Base-by-base conservation (phyloP, 306 rosid genomes). In the Gastrolobium villosum region DNA sequence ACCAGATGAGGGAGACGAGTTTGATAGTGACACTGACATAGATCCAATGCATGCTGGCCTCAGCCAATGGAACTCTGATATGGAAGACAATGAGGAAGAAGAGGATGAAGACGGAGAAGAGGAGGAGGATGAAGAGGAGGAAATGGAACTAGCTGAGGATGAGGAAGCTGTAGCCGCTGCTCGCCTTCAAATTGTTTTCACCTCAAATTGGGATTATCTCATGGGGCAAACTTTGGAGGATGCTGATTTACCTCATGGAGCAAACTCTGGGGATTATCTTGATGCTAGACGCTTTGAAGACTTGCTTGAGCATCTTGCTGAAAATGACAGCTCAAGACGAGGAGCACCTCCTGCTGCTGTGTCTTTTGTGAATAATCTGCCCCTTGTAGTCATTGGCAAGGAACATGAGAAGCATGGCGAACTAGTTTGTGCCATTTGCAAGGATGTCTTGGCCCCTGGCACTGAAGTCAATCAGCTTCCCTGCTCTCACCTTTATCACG, bases 31-130 rank as follows among this genome's bases (percentile, higher is more conserved):
- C 68, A 86, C 89, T 64, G 99, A 96, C 79, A 96, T 93, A 28
- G 98, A 96, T 84, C 99, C 99, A 28, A 93, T 96, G 99, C 93
- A 79, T 85, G 97, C 96, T 57, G 90, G 96, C 75, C 85, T 86
- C 8, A 39, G 82, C 83, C 93, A 83, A 11, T 91, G 94, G 99
- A 81, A 86, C 83, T 86, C 86, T 70, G 93, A 88, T 10, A 72
- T 34, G 32, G 96, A 85, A 31, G 87, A 84, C 0, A 88, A 77
- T 0, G 89, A 76, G 1, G 93, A 77, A 1, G 94, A 75, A 1
- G 85, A 67, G 0, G 86, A 67, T 6, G 54, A 83, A 32, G 0
- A 83, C 20, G n/a, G 68, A 30, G 4, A 77, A 0, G 90, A 65
- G 1, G 87, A 82, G 1, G 86, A 54, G 0, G 88, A 64, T 0